Evolutionary conservation across 192 early-diverging fungal genomes (phyloP).

Genomic region (Entomortierella parvispora): DNA sequence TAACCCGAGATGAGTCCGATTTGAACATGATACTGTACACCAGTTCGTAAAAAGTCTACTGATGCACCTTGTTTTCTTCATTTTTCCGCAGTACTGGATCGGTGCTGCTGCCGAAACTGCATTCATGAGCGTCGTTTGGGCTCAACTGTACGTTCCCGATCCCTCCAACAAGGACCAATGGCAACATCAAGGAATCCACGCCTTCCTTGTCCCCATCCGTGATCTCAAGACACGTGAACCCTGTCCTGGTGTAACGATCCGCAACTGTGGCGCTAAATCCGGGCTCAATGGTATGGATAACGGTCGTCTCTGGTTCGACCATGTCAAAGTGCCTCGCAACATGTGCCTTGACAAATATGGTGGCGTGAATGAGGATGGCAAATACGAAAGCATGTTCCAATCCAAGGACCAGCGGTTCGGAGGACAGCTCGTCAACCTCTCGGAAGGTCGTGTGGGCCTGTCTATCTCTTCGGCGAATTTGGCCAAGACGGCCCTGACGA

Average conservation of each 20-base stretch:
- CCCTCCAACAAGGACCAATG: background rate
- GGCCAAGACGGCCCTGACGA: conserved; percentile 13
- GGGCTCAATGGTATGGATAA: conserved; percentile 18
- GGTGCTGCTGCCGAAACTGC: conserved; percentile 21
- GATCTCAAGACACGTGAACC: background rate
- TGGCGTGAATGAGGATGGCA: conserved; percentile 9
- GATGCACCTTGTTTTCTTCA: no score
- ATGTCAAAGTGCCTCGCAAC: background rate
- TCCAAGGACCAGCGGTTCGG: conserved; percentile 16
- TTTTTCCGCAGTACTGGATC: conserved; percentile 34
- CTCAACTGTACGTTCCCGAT: conserved; percentile 2
- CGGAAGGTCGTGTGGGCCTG: conserved; percentile 11
- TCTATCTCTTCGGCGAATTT: conserved; percentile 3
- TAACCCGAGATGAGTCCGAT: no score
- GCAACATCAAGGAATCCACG: conserved; percentile 21
- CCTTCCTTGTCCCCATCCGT: conserved; percentile 15
- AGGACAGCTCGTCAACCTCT: conserved; percentile 8
- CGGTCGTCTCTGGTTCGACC: conserved; percentile 19
- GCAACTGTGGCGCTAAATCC: conserved; percentile 17
- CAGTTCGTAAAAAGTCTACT: no score
- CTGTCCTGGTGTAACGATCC: conserved; percentile 9
- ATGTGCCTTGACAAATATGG: conserved; percentile 24
- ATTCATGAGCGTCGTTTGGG: conserved; percentile 16
- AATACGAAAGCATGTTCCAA: conserved; percentile 14
- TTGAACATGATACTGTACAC: no score